Evolutionary conservation across 345 rosid species (phyloP).

Genomic region (Acer campestre): DNA sequence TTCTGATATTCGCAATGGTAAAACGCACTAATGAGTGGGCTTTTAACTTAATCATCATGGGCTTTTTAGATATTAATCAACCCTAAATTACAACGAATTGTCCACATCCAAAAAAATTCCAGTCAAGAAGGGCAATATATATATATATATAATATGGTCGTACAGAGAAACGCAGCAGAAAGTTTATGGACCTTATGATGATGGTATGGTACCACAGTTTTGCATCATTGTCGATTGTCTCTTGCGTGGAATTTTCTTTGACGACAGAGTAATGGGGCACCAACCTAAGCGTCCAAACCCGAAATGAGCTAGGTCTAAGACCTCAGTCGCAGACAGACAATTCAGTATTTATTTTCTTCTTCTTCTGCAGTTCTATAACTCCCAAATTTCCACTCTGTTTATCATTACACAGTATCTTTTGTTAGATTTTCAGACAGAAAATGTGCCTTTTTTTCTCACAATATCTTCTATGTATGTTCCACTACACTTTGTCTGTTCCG

Average conservation of each 20-base stretch:
- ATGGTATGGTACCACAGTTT: not conserved
- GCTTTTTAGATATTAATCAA: not conserved
- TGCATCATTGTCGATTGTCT: constrained; percentile 29
- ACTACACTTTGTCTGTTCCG: not conserved
- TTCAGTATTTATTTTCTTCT: not conserved
- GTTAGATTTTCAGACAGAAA: constrained; percentile 23
- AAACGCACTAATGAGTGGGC: not conserved
- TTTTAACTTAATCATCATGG: not conserved
- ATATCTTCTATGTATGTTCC: not conserved
- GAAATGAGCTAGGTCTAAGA: not conserved
- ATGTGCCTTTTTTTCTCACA: not conserved
- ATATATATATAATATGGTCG: not conserved
- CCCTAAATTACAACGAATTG: not conserved
- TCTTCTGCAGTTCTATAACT: not conserved
- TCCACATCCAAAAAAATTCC: not conserved
- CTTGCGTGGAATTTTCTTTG: constrained; percentile 10
- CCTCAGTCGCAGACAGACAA: not conserved
- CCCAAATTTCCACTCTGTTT: constrained; percentile 19
- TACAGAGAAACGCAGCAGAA: not conserved
- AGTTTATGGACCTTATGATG: not conserved
- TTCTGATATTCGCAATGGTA: not conserved
- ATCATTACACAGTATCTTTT: constrained; percentile 24
- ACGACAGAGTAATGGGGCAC: not conserved
- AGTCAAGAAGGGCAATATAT: not conserved
- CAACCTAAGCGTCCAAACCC: not conserved